Percentiles rank a stretch among this genome's conserved stretches.
Conservation (phyloP, 2,329 filamentous ascomycete genomes). For the Furcasterigmium sp. region DNA sequence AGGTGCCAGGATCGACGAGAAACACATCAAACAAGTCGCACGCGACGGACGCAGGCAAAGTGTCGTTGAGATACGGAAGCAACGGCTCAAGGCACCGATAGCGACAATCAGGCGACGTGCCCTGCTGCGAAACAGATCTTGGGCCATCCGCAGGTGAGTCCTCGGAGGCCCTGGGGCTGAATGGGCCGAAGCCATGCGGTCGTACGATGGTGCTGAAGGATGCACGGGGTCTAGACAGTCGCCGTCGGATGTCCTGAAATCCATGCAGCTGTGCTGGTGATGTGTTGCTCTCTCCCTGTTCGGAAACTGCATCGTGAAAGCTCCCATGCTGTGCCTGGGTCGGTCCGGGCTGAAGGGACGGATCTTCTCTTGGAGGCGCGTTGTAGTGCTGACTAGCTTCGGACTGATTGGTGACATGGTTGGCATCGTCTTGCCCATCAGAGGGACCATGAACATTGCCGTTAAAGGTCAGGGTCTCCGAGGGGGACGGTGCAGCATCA, state of each 20-base stretch:
- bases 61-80: conserved; percentile 29
- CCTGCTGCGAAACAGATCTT: neutral
- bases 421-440: neutral
- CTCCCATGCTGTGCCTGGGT: neutral
- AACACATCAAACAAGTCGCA: conserved; percentile 43
- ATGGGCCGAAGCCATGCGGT: conserved; percentile 1
- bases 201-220: conserved; percentile 2
- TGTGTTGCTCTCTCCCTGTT: conserved; percentile 2
- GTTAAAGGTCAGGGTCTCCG: neutral
- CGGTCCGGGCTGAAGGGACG: neutral
- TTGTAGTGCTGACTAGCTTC: too few species aligned
- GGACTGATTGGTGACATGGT: neutral
- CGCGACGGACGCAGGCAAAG: conserved; percentile 33
- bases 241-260: neutral
- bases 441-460: neutral
- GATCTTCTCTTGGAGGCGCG: neutral
- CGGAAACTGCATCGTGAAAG: conserved; percentile 3
- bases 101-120: conserved; percentile 18
- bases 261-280: neutral
- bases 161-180: conserved; percentile 1
- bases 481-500: neutral
- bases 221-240: neutral
- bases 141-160: neutral
- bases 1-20: conserved; percentile 37
- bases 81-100: conserved; percentile 35